These are phyloP conservation scores for Penicillium lagena DNA, from an alignment of 495 filamentous ascomycete species.

Conservation along the genomic window DNA sequence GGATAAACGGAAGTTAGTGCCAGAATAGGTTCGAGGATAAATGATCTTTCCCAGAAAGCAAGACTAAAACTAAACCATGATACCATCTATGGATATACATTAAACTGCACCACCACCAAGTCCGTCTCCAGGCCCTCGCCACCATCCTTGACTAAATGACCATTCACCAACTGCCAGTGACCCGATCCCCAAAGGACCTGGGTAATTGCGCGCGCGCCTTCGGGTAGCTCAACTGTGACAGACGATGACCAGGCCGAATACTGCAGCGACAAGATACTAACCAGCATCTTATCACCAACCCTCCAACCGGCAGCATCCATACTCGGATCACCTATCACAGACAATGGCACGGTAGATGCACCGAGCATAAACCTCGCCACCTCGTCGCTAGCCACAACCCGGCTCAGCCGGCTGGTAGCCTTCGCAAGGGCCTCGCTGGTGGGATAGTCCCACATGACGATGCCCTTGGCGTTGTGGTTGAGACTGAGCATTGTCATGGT, in stretches of 20 bases:
- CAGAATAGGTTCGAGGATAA: too few relatives aligned
- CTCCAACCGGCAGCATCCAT: constrained; percentile 13
- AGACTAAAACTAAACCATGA: too few relatives aligned
- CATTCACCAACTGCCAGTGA: constrained; percentile 3
- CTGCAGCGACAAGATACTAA: constrained; percentile 12
- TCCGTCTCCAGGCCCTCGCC: constrained; percentile 9
- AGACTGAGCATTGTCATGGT: constrained; percentile 55
- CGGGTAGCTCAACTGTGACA: constrained; percentile 5
- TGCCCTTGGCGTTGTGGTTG: constrained; percentile 56
- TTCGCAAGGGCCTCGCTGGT: constrained; percentile 12
- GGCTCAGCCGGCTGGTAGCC: constrained; percentile 14
- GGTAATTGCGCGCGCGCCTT: not conserved
- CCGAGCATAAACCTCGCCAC: constrained; percentile 12
- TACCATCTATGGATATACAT: not conserved
- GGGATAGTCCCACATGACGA: constrained; percentile 31
- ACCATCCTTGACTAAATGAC: constrained; percentile 4
- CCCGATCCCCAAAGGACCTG: constrained; percentile 8
- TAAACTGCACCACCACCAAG: constrained; percentile 9
- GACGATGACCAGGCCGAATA: constrained; percentile 3
- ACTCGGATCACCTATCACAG: constrained; percentile 2
- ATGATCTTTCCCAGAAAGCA: too few relatives aligned
- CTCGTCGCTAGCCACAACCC: constrained; percentile 9
- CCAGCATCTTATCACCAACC: constrained; percentile 8
- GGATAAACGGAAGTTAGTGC: too few relatives aligned
- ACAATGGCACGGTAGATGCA: constrained; percentile 4